Conservation (phyloP, 305 asterid genomes). For the Fraxinus dipetala region DNA sequence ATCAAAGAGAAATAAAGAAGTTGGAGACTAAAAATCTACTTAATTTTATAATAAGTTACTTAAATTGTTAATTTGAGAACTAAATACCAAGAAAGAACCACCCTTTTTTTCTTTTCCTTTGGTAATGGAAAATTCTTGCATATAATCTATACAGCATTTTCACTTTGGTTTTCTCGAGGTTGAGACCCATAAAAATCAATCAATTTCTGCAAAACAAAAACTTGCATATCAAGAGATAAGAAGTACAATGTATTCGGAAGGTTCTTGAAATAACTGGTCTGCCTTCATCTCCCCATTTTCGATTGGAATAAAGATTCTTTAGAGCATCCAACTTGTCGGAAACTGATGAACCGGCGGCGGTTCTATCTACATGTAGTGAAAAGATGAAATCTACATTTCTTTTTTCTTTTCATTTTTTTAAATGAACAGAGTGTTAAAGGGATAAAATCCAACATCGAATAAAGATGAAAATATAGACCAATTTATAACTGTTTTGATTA, state of each 20-base stretch:
- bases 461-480: too few species aligned
- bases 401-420: too few species aligned
- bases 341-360: conserved; percentile 24
- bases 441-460: too few species aligned
- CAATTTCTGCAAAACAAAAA: conserved; percentile 57
- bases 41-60: background rate
- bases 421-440: too few species aligned
- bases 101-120: conserved; percentile 12
- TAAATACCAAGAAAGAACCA: too few species aligned
- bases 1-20: background rate
- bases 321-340: conserved; percentile 72
- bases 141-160: conserved; percentile 31
- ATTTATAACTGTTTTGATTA: too few species aligned
- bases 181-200: conserved; percentile 37
- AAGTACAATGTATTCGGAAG: conserved; percentile 72
- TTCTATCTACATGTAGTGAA: background rate
- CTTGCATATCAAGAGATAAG: conserved; percentile 61
- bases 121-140: background rate
- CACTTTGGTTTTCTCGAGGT: conserved; percentile 12
- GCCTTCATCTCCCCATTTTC: conserved; percentile 38
- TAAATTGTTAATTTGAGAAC: too few species aligned
- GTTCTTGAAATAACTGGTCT: conserved; percentile 58
- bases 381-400: too few species aligned
- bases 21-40: background rate
- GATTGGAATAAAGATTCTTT: conserved; percentile 43